Percentiles rank a stretch among this genome's conserved stretches.
Conservation (phyloP, 371 early-diverging fungal genomes). For the Mortierella sp. region DNA sequence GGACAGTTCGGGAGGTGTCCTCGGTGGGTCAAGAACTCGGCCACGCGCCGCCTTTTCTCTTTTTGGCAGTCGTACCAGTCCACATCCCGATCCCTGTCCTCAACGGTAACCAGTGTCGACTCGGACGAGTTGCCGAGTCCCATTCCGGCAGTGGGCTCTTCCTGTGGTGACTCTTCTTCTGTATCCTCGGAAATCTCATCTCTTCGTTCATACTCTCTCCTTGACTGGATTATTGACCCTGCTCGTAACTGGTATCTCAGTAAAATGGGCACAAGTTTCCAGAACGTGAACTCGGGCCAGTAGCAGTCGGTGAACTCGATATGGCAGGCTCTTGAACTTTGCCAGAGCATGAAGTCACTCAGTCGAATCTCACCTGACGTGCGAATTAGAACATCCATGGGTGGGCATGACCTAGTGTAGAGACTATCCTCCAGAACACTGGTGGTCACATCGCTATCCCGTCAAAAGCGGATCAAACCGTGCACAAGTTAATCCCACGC, state of each 20-base stretch:
- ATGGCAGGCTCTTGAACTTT: constrained; percentile 78
- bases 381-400: constrained; percentile 94
- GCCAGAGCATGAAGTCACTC: constrained; percentile 98
- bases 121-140: constrained; percentile 17
- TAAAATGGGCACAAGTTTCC: constrained; percentile 84
- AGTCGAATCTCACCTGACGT: constrained; percentile 98
- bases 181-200: neutral
- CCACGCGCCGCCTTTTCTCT: constrained; percentile 33
- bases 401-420: constrained; percentile 78
- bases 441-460: constrained; percentile 71
- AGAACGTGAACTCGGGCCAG: constrained; percentile 97
- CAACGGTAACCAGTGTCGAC: constrained; percentile 11
- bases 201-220: constrained; percentile 11
- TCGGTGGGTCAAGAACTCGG: constrained; percentile 28
- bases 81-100: neutral
- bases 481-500: neutral
- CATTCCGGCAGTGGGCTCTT: neutral
- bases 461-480: no score
- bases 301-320: constrained; percentile 87
- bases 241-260: constrained; percentile 79
- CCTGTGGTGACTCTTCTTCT: neutral
- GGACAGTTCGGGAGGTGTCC: constrained; percentile 48
- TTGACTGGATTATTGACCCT: constrained; percentile 10
- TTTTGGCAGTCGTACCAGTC: neutral
- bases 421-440: constrained; percentile 70